These are phyloP conservation scores for Suillus subluteus DNA, from an alignment of 768 basidiomycete genomes.

Conservation along the genomic window DNA sequence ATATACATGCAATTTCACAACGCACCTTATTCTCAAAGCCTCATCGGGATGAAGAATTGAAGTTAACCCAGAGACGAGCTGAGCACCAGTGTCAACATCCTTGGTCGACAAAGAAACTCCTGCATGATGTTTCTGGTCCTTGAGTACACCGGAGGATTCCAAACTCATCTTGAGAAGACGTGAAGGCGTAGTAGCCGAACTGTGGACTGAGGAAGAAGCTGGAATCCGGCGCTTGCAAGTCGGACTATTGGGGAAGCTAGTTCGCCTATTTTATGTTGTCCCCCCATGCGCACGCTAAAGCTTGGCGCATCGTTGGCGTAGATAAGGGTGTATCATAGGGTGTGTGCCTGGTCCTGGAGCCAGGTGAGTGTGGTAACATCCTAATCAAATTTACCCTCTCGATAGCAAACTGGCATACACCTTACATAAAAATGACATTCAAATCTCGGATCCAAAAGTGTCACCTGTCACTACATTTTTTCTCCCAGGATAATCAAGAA, in stretches of 20 bases:
- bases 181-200: not conserved
- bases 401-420: no score
- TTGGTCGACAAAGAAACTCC: conserved; percentile 44
- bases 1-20: not conserved
- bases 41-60: conserved; percentile 49
- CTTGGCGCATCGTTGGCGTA: not conserved
- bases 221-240: not conserved
- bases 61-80: conserved; percentile 48
- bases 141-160: conserved; percentile 1
- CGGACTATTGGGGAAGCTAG: not conserved
- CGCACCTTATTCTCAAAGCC: conserved; percentile 50
- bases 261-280: conserved; percentile 6
- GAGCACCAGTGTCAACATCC: conserved; percentile 62
- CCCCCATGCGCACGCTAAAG: not conserved
- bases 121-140: conserved; percentile 37
- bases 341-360: not conserved
- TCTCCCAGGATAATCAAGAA: no score
- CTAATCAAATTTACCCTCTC: no score
- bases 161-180: conserved; percentile 13
- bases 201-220: not conserved
- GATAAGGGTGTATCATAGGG: not conserved
- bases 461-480: no score
- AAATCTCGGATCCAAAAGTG: no score
- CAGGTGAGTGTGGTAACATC: not conserved
- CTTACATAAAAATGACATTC: no score